Evolutionary conservation across 2,329 filamentous ascomycete species (phyloP).

Genomic region (Colletotrichum agaves): DNA sequence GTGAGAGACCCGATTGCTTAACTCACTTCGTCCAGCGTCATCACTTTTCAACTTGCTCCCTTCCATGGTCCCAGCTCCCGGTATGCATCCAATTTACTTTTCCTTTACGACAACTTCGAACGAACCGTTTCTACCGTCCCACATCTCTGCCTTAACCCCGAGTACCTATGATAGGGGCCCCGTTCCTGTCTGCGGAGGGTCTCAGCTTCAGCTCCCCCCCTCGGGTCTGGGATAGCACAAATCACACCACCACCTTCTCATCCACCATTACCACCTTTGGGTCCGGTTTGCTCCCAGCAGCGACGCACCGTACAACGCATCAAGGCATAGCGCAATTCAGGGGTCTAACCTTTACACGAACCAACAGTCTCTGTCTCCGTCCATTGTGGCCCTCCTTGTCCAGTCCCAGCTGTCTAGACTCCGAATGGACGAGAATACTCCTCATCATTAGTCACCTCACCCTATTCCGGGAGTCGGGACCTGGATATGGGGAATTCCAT

Average conservation of each 20-base stretch:
- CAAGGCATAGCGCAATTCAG: neutral
- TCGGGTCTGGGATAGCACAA: slow-evolving; percentile 3
- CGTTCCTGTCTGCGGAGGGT: slow-evolving; percentile 1
- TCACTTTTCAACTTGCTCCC: slow-evolving; percentile 2
- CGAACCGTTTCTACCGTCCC: slow-evolving; percentile 37
- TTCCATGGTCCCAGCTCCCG: slow-evolving; percentile 24
- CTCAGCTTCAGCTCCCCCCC: slow-evolving; percentile 14
- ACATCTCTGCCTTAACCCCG: slow-evolving; percentile 34
- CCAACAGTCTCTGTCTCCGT: slow-evolving; percentile 3
- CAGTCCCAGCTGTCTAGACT: slow-evolving; percentile 7
- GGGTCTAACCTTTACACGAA: slow-evolving; percentile 11
- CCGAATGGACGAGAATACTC: neutral
- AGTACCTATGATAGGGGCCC: slow-evolving; percentile 20
- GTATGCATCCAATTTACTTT: slow-evolving; percentile 34
- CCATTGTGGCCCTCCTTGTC: neutral
- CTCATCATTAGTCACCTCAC: slow-evolving; percentile 4
- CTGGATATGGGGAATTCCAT: slow-evolving; percentile 10
- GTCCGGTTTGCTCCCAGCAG: neutral
- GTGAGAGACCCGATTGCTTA: slow-evolving; percentile 9
- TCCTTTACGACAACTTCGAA: slow-evolving; percentile 33
- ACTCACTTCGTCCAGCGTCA: slow-evolving; percentile 15
- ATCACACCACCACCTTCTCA: slow-evolving; percentile 1
- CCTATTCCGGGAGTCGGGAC: slow-evolving; percentile 3
- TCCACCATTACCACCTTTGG: slow-evolving; percentile 3
- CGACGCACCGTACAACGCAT: slow-evolving; percentile 22